phyloP scores from a whole-genome alignment of 441 rosid genomes.

The Gossypium schwendimanii region DNA sequence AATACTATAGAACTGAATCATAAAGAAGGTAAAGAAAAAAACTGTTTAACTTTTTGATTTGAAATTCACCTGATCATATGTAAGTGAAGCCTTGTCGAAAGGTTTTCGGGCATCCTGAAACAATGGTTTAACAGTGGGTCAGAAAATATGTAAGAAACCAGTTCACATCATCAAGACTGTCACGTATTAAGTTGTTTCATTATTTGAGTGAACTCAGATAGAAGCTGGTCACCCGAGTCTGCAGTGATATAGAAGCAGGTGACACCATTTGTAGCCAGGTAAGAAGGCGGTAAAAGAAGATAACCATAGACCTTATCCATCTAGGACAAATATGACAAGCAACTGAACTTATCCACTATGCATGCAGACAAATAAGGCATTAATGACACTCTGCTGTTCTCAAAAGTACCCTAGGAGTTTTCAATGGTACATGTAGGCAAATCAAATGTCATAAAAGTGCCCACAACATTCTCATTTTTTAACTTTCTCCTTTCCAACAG shows the following conservation, averaged over 20 bases:
- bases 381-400: neutral
- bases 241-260: neutral
- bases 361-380: neutral
- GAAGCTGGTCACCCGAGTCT: neutral
- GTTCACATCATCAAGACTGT: neutral
- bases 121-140: neutral
- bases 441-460: neutral
- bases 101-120: constrained; percentile 75
- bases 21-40: neutral
- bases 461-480: neutral
- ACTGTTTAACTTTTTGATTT: neutral
- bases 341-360: neutral
- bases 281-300: neutral
- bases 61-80: constrained; percentile 62
- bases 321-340: neutral
- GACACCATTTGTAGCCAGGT: neutral
- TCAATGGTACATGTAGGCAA: neutral
- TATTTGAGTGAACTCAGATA: neutral
- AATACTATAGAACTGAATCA: neutral
- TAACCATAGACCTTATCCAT: neutral
- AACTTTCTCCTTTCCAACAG: neutral
- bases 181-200: neutral
- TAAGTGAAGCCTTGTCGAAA: constrained; percentile 72
- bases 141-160: neutral
- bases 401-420: neutral